Percentiles rank a stretch among this genome's conserved stretches.
These are phyloP conservation scores for Sporothrix inflata DNA, from an alignment of 2,329 filamentous ascomycete genomes.

Conservation along the genomic window DNA sequence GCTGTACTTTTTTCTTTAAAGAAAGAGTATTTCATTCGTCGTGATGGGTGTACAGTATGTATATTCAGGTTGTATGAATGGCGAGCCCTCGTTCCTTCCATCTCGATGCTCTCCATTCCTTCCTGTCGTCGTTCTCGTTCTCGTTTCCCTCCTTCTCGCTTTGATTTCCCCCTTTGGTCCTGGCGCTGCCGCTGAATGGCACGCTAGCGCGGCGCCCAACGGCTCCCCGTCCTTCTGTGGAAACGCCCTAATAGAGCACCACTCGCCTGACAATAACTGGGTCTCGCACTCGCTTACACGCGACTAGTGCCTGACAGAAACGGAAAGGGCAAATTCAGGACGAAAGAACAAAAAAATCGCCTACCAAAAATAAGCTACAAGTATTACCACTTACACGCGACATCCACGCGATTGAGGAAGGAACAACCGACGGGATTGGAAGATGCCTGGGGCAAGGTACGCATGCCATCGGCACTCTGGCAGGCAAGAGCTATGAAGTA, in stretches of 20 bases:
- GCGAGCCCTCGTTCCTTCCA: background rate
- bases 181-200: conserved; percentile 16
- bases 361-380: background rate
- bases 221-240: background rate
- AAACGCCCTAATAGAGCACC: background rate
- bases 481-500: background rate
- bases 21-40: background rate
- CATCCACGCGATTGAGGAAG: conserved; percentile 1
- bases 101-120: background rate
- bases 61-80: too few relatives aligned
- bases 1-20: background rate
- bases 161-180: conserved; percentile 19
- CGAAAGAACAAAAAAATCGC: too few relatives aligned
- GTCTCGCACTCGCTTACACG: conserved; percentile 16
- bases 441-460: background rate
- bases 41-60: background rate
- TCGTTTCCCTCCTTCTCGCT: conserved; percentile 22
- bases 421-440: background rate
- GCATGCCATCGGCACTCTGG: background rate
- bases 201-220: conserved; percentile 5
- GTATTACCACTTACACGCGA: conserved; percentile 22
- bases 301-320: background rate
- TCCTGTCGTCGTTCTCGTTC: conserved; percentile 7
- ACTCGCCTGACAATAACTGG: background rate
- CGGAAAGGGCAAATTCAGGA: too few relatives aligned